Evolutionary conservation across 495 filamentous ascomycete species (phyloP).

Genomic region (Aspergillus saccharolyticus): DNA sequence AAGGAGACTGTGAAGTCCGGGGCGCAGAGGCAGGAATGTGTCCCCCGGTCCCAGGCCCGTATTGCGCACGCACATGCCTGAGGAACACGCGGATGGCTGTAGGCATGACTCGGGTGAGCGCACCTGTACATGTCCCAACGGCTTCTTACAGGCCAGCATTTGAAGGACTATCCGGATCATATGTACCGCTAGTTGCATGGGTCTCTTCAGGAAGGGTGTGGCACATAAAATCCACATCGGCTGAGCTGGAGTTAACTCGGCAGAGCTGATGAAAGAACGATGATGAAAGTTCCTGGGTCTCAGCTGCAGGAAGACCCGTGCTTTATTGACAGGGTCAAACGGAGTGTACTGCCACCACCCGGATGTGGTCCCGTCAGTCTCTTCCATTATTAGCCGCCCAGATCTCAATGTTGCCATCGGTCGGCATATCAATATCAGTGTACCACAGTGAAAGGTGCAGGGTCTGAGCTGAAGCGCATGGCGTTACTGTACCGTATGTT

Average conservation of each 20-base stretch:
- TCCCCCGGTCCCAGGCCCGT: background rate
- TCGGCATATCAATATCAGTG: constrained; percentile 7
- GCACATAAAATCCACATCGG: background rate
- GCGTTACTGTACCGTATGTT: background rate
- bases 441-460: background rate
- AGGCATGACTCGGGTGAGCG: background rate
- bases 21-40: constrained; percentile 12
- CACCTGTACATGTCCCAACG: background rate
- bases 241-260: background rate
- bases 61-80: constrained; percentile 9
- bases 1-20: constrained; percentile 6
- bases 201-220: background rate
- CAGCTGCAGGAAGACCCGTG: background rate
- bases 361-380: constrained; percentile 6
- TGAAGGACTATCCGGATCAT: background rate
- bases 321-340: background rate
- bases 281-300: background rate
- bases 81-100: constrained; percentile 9
- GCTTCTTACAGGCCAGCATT: background rate
- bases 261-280: background rate
- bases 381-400: constrained; percentile 9
- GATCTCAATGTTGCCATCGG: constrained; percentile 12
- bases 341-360: background rate
- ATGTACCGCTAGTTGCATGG: no score
- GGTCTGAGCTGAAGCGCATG: background rate